Conservation (phyloP, 2,329 filamentous ascomycete species). For the Pseudogymnoascus sp. region DNA sequence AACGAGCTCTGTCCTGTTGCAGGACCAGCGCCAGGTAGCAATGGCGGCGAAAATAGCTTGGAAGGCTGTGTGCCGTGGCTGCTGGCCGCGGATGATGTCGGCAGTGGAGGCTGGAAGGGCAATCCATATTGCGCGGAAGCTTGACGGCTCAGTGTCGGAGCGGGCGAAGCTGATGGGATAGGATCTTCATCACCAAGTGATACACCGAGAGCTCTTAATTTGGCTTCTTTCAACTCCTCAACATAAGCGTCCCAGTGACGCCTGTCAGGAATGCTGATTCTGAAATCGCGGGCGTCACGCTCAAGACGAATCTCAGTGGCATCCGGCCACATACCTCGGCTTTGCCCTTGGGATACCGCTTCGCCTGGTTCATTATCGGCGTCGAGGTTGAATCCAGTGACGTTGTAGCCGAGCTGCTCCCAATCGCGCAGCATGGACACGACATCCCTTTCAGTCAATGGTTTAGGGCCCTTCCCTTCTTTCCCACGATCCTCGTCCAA, state of each 20-base stretch:
- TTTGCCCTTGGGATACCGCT: slow-evolving; percentile 40
- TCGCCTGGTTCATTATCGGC: slow-evolving; percentile 30
- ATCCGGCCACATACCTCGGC: slow-evolving; percentile 60
- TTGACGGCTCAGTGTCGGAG: slow-evolving; percentile 56
- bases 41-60: slow-evolving; percentile 43
- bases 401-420: slow-evolving; percentile 62
- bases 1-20: slow-evolving; percentile 57
- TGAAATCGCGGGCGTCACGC: slow-evolving; percentile 44
- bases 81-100: slow-evolving; percentile 69
- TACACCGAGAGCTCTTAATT: slow-evolving; percentile 84
- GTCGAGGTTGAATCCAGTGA: slow-evolving; percentile 59
- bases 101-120: slow-evolving; percentile 76
- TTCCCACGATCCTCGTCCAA: slow-evolving; percentile 58
- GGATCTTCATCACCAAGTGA: slow-evolving; percentile 68
- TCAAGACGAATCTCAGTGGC: slow-evolving; percentile 51
- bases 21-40: slow-evolving; percentile 52
- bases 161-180: slow-evolving; percentile 58
- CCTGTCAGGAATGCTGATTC: slow-evolving; percentile 54
- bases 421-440: slow-evolving; percentile 57
- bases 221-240: slow-evolving; percentile 77
- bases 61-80: slow-evolving; percentile 51
- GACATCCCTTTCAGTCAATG: slow-evolving; percentile 49
- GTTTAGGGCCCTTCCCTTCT: slow-evolving; percentile 44
- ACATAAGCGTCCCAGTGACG: slow-evolving; percentile 69
- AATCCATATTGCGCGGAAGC: slow-evolving; percentile 68